These are phyloP conservation scores for Russula earlei DNA, from an alignment of 768 basidiomycete species.

Conservation along the genomic window DNA sequence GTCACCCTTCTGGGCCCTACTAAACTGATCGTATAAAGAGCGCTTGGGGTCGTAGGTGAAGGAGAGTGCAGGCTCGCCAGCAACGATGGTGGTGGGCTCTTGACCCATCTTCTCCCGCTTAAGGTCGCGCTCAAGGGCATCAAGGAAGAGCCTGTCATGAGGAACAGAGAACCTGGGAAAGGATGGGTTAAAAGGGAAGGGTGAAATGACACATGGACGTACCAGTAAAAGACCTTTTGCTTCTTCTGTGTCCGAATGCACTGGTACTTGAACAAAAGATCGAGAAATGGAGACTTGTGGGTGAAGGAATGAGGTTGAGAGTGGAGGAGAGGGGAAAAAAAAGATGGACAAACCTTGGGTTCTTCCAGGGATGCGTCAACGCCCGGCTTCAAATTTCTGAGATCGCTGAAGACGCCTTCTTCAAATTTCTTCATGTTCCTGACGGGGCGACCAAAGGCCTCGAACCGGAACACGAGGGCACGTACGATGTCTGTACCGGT, in stretches of 20 bases:
- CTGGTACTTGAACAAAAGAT: conserved; percentile 90
- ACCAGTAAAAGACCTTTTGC: conserved; percentile 99
- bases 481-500: conserved; percentile 96
- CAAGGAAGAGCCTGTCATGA: conserved; percentile 92
- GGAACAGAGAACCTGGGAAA: conserved; percentile 85
- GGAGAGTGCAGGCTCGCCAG: conserved; percentile 77
- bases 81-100: conserved; percentile 70
- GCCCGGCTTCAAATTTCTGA: conserved; percentile 90
- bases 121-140: conserved; percentile 91
- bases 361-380: conserved; percentile 89
- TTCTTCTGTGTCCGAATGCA: conserved; percentile 98
- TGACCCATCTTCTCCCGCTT: conserved; percentile 90
- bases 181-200: conserved; percentile 22
- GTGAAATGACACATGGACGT: conserved; percentile 21
- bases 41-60: conserved; percentile 84
- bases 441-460: conserved; percentile 86
- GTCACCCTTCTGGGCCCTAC: conserved; percentile 32
- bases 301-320: conserved; percentile 13
- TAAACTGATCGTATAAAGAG: conserved; percentile 85
- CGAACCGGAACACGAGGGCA: conserved; percentile 88
- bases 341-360: conserved; percentile 58
- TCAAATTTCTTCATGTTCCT: conserved; percentile 95
- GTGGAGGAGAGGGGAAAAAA: not conserved
- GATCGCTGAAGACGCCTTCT: conserved; percentile 90
- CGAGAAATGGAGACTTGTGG: conserved; percentile 84